Base-by-base conservation (phyloP, 202 grass and related monocot genomes). In the Carex arenaria region DNA sequence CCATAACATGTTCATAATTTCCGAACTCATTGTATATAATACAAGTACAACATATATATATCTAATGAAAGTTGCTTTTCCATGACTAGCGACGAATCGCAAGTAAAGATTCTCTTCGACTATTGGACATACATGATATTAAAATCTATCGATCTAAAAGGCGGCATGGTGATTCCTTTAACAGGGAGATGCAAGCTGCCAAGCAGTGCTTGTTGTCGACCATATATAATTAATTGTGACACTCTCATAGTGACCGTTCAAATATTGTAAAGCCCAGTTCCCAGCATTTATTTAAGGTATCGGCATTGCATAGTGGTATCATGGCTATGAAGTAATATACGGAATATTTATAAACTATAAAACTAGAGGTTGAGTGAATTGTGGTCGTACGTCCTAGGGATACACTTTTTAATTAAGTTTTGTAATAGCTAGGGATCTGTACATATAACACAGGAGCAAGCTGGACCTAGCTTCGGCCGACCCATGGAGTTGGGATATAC, bases 91-190 rank as follows among this genome's bases (percentile, higher is more conserved):
- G 53, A 78, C 14, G 32, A 23, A 60, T 59, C 14, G 69, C 43
- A 73, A 23, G 43, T 2, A 11, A 53, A 59, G 52, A 77, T 77
- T 77, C 73, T 59, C 40, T 72, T n/a, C 51, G 52, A 77, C 73
- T 59, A 77, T 54, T 54, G 47, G 47, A 47, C 5, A 49, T 49
- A 11, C 49, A 32, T 59, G 7, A 38, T 78, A 78, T 78, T 59
- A 59, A 36, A 78, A 34, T 59, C 53, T 78, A 78, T 59, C 53
- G 42, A 78, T 77, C 73, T 59, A 8, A 60, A 78, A 78, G 73
- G 31, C 53, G 36, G 66, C 34, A 69, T 20, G 34, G 20, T 69
- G n/a, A 43, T 10, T 18, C 52, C 73, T 78, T 78, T 78, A 57
- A 78, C 52, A 78, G 73, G 57, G 53, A 57, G 53, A 78, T 59